phyloP scores from a whole-genome alignment of 31 red algal genomes.

The Asparagopsis taxiformis region DNA sequence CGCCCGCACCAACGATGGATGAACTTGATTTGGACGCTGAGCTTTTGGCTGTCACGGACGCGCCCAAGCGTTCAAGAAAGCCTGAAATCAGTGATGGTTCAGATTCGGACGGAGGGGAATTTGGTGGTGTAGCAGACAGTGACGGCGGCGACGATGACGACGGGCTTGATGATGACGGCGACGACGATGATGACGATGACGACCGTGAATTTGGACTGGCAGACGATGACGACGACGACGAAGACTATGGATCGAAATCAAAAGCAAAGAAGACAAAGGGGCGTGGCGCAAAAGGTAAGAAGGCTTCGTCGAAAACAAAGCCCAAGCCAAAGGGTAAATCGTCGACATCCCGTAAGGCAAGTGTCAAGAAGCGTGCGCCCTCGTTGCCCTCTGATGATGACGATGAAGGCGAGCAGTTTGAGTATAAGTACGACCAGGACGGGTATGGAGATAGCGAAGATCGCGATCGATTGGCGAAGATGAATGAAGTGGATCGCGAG shows the following conservation, averaged over 20 bases:
- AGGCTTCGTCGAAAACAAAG: constrained; percentile 8
- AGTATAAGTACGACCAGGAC: constrained; percentile 55
- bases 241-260: constrained; percentile 1
- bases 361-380: not conserved
- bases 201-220: not conserved
- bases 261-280: not conserved
- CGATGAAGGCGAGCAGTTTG: constrained; percentile 50
- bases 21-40: not conserved
- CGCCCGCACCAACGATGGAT: not conserved
- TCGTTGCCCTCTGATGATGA: not conserved
- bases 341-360: not conserved
- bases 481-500: constrained; percentile 72
- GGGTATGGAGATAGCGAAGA: constrained; percentile 70
- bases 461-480: constrained; percentile 31
- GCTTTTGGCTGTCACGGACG: not conserved
- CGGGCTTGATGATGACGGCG: not conserved
- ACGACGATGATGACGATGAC: not conserved
- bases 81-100: not conserved
- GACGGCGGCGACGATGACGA: constrained; percentile 1
- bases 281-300: constrained; percentile 4
- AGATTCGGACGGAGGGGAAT: not conserved
- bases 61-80: not conserved
- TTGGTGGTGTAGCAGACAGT: not conserved
- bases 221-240: constrained; percentile 6
- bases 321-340: not conserved